Evolutionary conservation across 2,329 filamentous ascomycete species (phyloP).

Genomic region (Cladosporium sp.): DNA sequence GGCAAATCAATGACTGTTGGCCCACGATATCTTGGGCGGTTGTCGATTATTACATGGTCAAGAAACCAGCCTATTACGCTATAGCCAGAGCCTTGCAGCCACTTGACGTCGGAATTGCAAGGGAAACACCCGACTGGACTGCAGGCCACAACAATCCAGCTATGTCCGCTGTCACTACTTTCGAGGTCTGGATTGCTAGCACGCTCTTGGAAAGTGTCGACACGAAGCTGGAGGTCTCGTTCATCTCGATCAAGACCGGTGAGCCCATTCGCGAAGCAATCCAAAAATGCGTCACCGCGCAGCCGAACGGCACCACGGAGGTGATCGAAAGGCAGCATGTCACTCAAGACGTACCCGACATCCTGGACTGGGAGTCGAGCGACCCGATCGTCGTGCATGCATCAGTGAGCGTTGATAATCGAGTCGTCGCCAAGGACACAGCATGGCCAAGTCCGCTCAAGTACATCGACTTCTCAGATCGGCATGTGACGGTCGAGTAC

Average conservation of each 20-base stretch:
- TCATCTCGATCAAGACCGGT: constrained; percentile 51
- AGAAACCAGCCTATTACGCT: constrained; percentile 73
- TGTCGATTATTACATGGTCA: constrained; percentile 72
- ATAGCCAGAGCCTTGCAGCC: constrained; percentile 74
- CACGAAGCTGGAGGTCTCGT: constrained; percentile 49
- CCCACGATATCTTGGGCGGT: constrained; percentile 76
- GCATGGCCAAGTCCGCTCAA: constrained; percentile 61
- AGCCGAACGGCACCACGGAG: constrained; percentile 54
- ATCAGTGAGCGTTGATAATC: constrained; percentile 49
- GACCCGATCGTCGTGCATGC: constrained; percentile 46
- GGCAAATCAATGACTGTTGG: constrained; percentile 87
- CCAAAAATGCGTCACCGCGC: constrained; percentile 44
- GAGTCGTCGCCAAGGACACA: constrained; percentile 51
- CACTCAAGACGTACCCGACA: constrained; percentile 45
- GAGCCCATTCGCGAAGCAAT: constrained; percentile 31
- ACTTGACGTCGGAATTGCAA: constrained; percentile 64
- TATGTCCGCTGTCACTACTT: constrained; percentile 47
- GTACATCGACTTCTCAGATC: constrained; percentile 51
- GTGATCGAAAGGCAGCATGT: constrained; percentile 38
- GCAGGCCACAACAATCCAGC: constrained; percentile 54
- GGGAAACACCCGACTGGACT: constrained; percentile 58
- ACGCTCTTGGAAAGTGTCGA: constrained; percentile 42
- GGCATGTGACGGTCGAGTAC: constrained; percentile 42
- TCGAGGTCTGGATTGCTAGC: constrained; percentile 54
- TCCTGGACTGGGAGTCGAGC: constrained; percentile 34